Conservation (phyloP, 345 rosid genomes). For the Eucalyptus brandiana region DNA sequence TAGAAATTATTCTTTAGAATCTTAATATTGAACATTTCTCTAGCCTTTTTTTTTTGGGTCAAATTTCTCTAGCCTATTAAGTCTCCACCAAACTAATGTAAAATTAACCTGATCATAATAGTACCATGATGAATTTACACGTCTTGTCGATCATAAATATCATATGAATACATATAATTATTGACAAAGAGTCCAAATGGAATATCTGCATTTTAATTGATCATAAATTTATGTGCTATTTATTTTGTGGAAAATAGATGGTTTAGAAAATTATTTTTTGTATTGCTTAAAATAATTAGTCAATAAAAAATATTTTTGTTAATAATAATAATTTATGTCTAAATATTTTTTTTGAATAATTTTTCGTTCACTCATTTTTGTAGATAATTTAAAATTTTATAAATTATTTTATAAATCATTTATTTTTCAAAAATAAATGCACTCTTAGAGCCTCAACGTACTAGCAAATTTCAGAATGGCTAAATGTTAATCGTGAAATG, state of each 20-base stretch:
- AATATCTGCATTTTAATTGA: neutral
- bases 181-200: neutral
- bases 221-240: neutral
- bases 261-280: no score
- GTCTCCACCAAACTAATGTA: neutral
- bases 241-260: neutral
- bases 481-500: neutral
- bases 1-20: neutral
- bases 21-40: neutral
- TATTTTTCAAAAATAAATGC: no score
- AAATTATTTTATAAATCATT: no score
- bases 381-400: no score
- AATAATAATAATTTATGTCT: no score
- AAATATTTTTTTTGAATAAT: no score
- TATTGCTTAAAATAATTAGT: neutral
- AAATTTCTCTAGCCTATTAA: neutral
- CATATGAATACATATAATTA: neutral
- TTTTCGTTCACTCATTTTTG: no score
- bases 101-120: neutral
- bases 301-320: neutral
- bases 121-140: neutral
- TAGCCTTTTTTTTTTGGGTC: neutral
- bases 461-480: no score
- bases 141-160: neutral
- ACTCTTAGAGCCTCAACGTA: no score